Evolutionary conservation across 805 yeast genomes (phyloP).

Genomic region (Candida silvatica): DNA sequence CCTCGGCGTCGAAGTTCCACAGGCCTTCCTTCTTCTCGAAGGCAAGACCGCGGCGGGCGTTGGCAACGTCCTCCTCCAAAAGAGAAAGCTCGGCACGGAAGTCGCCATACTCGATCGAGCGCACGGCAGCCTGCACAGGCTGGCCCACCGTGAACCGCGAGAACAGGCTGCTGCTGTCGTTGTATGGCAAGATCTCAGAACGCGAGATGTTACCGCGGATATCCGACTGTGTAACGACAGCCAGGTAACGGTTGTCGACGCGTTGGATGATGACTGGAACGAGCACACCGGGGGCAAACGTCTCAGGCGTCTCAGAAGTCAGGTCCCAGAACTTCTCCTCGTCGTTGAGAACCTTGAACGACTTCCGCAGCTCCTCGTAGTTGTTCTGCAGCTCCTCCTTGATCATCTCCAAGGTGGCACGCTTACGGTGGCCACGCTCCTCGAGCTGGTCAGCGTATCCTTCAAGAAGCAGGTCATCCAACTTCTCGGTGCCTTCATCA

Average conservation of each 20-base stretch:
- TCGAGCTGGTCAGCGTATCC: conserved; percentile 90
- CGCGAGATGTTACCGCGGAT: conserved; percentile 30
- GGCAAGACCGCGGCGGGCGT: conserved; percentile 37
- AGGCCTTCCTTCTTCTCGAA: conserved; percentile 44
- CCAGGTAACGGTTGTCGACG: conserved; percentile 36
- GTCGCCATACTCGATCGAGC: conserved; percentile 60
- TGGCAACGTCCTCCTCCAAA: conserved; percentile 53
- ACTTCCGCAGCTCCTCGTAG: conserved; percentile 76
- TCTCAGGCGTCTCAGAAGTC: conserved; percentile 74
- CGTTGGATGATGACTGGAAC: conserved; percentile 69
- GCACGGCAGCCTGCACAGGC: conserved; percentile 77
- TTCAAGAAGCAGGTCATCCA: conserved; percentile 81
- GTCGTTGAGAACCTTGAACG: conserved; percentile 55
- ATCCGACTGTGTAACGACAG: conserved; percentile 46
- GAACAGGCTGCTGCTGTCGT: conserved; percentile 32
- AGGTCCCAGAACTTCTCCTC: conserved; percentile 79
- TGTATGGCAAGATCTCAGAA: conserved; percentile 31
- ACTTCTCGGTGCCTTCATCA: conserved; percentile 61
- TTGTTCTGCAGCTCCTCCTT: conserved; percentile 82
- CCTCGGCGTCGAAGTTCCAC: conserved; percentile 79
- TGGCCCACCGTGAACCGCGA: conserved; percentile 52
- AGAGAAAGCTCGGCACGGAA: conserved; percentile 71
- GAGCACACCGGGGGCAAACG: conserved; percentile 60
- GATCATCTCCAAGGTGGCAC: conserved; percentile 75
- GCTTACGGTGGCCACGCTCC: conserved; percentile 63